These are phyloP conservation scores for Rhodotorula sp. DNA, from an alignment of 1,284 basidiomycete genomes.

Conservation along the genomic window DNA sequence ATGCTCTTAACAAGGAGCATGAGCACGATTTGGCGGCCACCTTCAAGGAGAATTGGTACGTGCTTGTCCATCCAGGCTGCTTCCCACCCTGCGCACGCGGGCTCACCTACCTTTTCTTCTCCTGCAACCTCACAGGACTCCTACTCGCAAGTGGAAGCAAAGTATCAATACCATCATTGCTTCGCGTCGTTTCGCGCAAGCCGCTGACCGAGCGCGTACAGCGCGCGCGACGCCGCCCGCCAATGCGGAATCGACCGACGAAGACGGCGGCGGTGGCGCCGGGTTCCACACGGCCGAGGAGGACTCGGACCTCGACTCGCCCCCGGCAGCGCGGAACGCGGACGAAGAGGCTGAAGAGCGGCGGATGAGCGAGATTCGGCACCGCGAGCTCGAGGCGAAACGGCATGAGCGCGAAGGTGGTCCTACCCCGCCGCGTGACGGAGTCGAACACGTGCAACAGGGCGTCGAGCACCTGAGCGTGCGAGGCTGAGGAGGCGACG, in stretches of 20 bases:
- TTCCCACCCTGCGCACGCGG: background rate
- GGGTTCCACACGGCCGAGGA: constrained; percentile 32
- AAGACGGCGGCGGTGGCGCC: constrained; percentile 16
- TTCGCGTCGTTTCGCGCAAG: constrained; percentile 24
- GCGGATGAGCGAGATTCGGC: background rate
- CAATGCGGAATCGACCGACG: background rate
- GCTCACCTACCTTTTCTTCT: no score
- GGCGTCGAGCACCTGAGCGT: constrained; percentile 8
- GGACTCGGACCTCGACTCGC: constrained; percentile 5
- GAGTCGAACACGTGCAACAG: background rate
- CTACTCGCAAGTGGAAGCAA: constrained; percentile 31
- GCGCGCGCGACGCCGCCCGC: constrained; percentile 3
- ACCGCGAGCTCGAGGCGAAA: constrained; percentile 8
- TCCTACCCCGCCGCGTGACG: constrained; percentile 2
- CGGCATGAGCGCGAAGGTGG: background rate
- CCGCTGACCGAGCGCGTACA: constrained; percentile 5
- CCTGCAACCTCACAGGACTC: constrained; percentile 14
- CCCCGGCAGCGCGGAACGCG: background rate
- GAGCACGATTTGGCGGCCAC: constrained; percentile 70
- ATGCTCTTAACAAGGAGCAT: constrained; percentile 3
- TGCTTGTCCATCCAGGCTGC: background rate
- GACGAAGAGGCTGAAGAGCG: background rate
- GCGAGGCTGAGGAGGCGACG: background rate
- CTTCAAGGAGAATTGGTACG: constrained; percentile 66
- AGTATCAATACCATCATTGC: constrained; percentile 39